Percentiles rank a stretch among this genome's conserved stretches.
Conservation (phyloP, 2,329 filamentous ascomycete genomes). For the Mycogone perniciosa region DNA sequence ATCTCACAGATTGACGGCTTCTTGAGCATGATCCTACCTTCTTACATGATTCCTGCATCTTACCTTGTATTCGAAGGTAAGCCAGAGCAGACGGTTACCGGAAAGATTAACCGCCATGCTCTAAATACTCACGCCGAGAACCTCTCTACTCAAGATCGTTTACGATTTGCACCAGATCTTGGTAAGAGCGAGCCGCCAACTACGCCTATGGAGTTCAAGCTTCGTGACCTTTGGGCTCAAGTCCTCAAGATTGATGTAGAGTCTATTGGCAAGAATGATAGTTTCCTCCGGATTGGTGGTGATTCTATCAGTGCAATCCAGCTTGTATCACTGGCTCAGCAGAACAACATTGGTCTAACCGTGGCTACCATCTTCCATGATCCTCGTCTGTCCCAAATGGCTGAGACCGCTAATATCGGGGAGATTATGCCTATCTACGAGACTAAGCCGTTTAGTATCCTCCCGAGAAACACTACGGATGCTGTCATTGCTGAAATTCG, state of each 20-base stretch:
- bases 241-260: slow-evolving; percentile 1
- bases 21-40: slow-evolving; percentile 7
- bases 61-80: slow-evolving; percentile 13
- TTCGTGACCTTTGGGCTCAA: slow-evolving; percentile 10
- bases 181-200: slow-evolving; percentile 8
- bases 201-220: slow-evolving; percentile 5
- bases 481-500: background rate
- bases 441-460: slow-evolving; percentile 8
- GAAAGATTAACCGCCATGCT: slow-evolving; percentile 10
- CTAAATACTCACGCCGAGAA: slow-evolving; percentile 1
- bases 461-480: background rate
- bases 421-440: slow-evolving; percentile 7
- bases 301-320: slow-evolving; percentile 30
- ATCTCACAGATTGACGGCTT: slow-evolving; percentile 11
- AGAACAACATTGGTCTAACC: slow-evolving; percentile 2
- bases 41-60: slow-evolving; percentile 14
- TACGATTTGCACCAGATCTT: slow-evolving; percentile 3
- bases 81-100: slow-evolving; percentile 11
- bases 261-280: slow-evolving; percentile 16
- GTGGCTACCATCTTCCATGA: slow-evolving; percentile 9
- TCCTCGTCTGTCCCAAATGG: slow-evolving; percentile 9
- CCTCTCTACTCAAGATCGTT: slow-evolving; percentile 3
- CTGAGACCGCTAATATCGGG: background rate
- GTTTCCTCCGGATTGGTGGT: slow-evolving; percentile 36
- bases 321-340: slow-evolving; percentile 5